These are phyloP conservation scores for Trichoderma asperelloides DNA, from an alignment of 495 filamentous ascomycete species.

Conservation along the genomic window DNA sequence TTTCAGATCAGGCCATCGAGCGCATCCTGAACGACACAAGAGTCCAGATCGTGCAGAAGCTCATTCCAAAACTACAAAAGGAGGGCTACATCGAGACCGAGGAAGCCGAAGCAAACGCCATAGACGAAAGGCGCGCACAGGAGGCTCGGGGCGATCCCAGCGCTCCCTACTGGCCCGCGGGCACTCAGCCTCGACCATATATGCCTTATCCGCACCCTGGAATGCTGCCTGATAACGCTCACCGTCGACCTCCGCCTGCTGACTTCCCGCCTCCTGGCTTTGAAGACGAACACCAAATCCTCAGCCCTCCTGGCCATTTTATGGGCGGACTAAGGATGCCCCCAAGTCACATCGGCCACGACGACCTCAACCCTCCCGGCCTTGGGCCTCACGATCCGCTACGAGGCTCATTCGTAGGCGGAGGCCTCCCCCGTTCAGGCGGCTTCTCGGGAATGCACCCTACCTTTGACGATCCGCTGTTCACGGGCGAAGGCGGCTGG, in stretches of 20 bases:
- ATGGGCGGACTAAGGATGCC: conserved; percentile 14
- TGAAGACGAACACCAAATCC: conserved; percentile 86
- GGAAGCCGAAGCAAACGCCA: conserved; percentile 19
- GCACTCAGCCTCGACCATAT: background rate
- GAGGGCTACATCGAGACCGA: conserved; percentile 62
- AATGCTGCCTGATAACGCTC: conserved; percentile 53
- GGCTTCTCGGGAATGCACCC: conserved; percentile 85
- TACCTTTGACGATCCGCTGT: conserved; percentile 87
- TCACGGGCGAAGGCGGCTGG: conserved; percentile 49
- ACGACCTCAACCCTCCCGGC: conserved; percentile 82
- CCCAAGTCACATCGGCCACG: conserved; percentile 62
- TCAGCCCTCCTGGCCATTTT: conserved; percentile 48
- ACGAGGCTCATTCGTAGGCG: conserved; percentile 47
- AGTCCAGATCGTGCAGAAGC: conserved; percentile 67
- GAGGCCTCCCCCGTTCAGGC: conserved; percentile 37
- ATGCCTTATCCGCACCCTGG: conserved; percentile 34
- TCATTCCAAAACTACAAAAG: conserved; percentile 65
- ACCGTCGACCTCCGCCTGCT: conserved; percentile 58
- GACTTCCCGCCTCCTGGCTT: conserved; percentile 84
- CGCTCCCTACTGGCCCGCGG: too few relatives aligned
- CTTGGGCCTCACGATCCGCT: conserved; percentile 80
- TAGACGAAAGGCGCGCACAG: conserved; percentile 23
- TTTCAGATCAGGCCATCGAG: conserved; percentile 38
- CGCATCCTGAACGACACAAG: conserved; percentile 47
- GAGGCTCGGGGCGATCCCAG: conserved; percentile 22